Base-by-base conservation (phyloP, 129 eudicot species). In the Glebionis coronaria region DNA sequence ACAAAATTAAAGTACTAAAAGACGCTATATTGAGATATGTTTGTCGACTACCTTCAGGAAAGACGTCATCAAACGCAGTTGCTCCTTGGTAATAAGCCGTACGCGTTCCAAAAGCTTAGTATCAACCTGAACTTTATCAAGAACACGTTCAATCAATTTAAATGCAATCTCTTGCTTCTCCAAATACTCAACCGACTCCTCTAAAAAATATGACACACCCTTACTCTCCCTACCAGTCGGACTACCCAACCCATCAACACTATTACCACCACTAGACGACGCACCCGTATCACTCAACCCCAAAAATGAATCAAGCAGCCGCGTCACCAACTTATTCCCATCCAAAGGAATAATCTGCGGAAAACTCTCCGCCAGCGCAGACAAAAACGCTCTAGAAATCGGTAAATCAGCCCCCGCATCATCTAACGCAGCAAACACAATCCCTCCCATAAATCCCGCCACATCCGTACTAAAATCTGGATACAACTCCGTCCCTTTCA, bases 161-260 rank as follows among this genome's bases (percentile, higher is more conserved):
- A 87, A 83, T 3, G 88, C 85, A 51, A 80, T 87, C 74, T 87
- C 99, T 68, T 94, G 93, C 70, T 78, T 87, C 75, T 90, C 97
- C 46, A 94, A 82, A 51, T 73, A 69, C 73, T 94, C 97, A 53
- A 87, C 59, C 12, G 97, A 31, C 72, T 89, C 99, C 57, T 84
- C 88, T 75, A 84, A 90, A 45, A 89, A 80, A 58, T 69, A 58
- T 16, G 80, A 67, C 58, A 13, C 76, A 52, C 70, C 76, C 63
- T 44, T 75, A 14, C 52, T 44, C 15, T 74, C 86, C 56, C 69
- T 85, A 67, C 70, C 78, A 49, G 40, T 62, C 18, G 69, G 19
- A 52, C 74, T 84, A 52, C 63, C 61, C 75, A 79, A 47, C 5
- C 50, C 68, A 57, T 84, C 88, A 61, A 68, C 70, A 28, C 56